Evolutionary conservation across 2,329 filamentous ascomycete species (phyloP).

Genomic region (Verticillium alfalfae): DNA sequence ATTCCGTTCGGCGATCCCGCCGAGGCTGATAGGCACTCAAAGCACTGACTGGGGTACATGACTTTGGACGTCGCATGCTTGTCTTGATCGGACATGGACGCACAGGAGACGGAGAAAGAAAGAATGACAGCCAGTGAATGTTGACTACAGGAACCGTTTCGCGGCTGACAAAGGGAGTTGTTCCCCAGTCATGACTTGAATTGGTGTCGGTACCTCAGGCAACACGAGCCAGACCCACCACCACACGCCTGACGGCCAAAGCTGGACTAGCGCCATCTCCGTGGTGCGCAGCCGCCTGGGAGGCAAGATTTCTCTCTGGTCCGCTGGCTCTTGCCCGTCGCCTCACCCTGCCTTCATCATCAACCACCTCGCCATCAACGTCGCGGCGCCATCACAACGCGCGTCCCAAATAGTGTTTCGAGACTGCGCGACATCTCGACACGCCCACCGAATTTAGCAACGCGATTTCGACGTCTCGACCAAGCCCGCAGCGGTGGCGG

Average conservation of each 20-base stretch:
- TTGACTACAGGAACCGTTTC: background rate
- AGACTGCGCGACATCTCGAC: slow-evolving; percentile 24
- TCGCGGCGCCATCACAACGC: slow-evolving; percentile 40
- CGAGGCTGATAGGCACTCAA: background rate
- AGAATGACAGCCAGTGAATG: background rate
- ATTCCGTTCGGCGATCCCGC: background rate
- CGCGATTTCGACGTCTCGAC: slow-evolving; percentile 28
- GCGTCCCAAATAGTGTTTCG: slow-evolving; percentile 44
- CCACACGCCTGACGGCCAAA: slow-evolving; percentile 11
- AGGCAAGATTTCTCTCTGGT: slow-evolving; percentile 38
- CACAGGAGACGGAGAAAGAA: background rate
- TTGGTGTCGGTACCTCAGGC: background rate
- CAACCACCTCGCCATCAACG: slow-evolving; percentile 11
- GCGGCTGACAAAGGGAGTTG: background rate
- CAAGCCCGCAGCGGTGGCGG: slow-evolving; percentile 26
- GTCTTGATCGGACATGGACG: background rate
- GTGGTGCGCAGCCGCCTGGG: slow-evolving; percentile 25
- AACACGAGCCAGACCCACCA: background rate
- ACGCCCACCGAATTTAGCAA: slow-evolving; percentile 24
- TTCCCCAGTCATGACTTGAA: background rate
- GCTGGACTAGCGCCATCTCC: slow-evolving; percentile 25
- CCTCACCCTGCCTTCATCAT: slow-evolving; percentile 30
- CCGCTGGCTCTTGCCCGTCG: slow-evolving; percentile 26
- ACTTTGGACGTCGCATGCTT: background rate
- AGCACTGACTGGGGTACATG: background rate